Conservation (phyloP, 2,329 filamentous ascomycete genomes). For the Parafenestella ontariensis region DNA sequence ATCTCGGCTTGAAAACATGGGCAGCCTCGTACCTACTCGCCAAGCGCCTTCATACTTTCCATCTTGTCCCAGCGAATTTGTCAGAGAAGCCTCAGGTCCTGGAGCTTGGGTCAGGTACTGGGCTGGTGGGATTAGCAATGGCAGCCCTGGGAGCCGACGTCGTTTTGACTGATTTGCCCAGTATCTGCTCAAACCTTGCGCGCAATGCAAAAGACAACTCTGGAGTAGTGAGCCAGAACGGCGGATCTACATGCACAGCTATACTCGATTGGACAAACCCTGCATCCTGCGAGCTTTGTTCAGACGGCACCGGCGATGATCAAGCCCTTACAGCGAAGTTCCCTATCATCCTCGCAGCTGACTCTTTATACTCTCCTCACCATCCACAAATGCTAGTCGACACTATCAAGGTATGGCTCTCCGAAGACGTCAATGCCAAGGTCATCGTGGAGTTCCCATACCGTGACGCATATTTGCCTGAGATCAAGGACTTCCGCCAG, state of each 20-base stretch:
- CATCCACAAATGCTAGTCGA: conserved; percentile 78
- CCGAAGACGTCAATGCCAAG: conserved; percentile 62
- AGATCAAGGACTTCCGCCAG: conserved; percentile 68
- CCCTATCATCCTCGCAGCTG: conserved; percentile 78
- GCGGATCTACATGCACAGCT: conserved; percentile 67
- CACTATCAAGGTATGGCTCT: conserved; percentile 73
- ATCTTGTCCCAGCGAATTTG: conserved; percentile 9
- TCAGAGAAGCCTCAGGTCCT: conserved; percentile 55
- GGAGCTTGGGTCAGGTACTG: conserved; percentile 89
- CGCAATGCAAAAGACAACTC: conserved; percentile 74
- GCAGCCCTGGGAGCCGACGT: conserved; percentile 74
- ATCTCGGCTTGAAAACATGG: conserved; percentile 94
- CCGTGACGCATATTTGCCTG: conserved; percentile 71
- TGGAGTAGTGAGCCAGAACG: conserved; percentile 60
- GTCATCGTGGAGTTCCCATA: conserved; percentile 83
- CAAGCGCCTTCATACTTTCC: conserved; percentile 64
- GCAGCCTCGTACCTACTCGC: conserved; percentile 87
- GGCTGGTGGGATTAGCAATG: conserved; percentile 86
- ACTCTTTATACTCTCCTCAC: conserved; percentile 84
- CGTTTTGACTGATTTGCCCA: conserved; percentile 80
- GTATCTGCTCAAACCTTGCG: conserved; percentile 82
- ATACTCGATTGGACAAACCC: conserved; percentile 77
- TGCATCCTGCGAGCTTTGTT: conserved; percentile 50
- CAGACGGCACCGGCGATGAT: conserved; percentile 9
- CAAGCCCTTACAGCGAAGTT: conserved; percentile 41